Evolutionary conservation across 208 protist genomes (phyloP).

Genomic region (Leishmania aethiopica): DNA sequence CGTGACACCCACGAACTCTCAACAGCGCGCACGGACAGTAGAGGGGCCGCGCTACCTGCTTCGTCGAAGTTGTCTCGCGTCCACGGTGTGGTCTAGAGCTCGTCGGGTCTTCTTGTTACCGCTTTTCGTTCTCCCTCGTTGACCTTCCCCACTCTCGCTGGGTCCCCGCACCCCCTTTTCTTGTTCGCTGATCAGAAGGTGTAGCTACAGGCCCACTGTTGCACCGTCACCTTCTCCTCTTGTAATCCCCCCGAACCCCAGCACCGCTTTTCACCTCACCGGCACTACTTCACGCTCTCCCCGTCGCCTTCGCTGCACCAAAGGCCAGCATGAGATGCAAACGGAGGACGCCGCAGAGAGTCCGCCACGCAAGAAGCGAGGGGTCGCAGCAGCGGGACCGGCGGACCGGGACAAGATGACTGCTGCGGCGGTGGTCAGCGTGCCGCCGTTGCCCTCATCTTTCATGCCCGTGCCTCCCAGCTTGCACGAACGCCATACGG

Average conservation of each 20-base stretch:
- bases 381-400: not conserved
- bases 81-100: not conserved
- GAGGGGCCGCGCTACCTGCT: not conserved
- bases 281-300: not conserved
- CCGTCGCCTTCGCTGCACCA: not conserved
- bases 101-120: not conserved
- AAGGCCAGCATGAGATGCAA: not conserved
- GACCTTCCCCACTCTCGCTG: not conserved
- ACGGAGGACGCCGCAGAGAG: not conserved
- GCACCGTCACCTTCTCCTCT: not conserved
- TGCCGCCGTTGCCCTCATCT: slow-evolving; percentile 5
- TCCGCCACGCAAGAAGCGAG: slow-evolving; percentile 17
- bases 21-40: not conserved
- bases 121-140: not conserved
- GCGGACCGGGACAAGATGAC: slow-evolving; percentile 1
- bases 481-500: not conserved
- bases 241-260: not conserved
- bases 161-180: not conserved
- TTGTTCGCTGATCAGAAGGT: slow-evolving; percentile 4
- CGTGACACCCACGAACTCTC: not conserved
- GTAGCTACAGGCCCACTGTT: not conserved
- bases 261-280: not conserved
- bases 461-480: not conserved
- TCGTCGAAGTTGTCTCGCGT: not conserved
- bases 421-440: not conserved